phyloP scores from a whole-genome alignment of 768 basidiomycete genomes.

The Trametes meyenii region DNA sequence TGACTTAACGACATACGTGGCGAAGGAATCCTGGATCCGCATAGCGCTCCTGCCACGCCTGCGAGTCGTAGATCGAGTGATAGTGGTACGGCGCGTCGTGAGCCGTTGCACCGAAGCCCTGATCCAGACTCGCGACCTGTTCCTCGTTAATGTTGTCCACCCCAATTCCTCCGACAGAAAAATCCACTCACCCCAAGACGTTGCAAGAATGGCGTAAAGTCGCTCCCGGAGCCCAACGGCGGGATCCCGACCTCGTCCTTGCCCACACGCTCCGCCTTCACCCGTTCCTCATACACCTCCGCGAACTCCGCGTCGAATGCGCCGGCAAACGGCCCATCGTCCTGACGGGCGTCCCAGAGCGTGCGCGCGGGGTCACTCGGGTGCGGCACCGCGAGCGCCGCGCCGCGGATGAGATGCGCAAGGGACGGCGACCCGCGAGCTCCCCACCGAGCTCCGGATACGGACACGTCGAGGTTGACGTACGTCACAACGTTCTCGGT shows the following conservation, averaged over 20 bases:
- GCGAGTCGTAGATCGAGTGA: conserved; percentile 60
- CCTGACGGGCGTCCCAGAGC: conserved; percentile 77
- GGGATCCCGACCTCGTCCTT: conserved; percentile 41
- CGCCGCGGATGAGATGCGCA: conserved; percentile 67
- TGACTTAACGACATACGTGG: conserved; percentile 44
- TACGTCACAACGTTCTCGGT: conserved; percentile 81
- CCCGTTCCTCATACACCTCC: conserved; percentile 42
- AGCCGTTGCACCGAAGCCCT: conserved; percentile 39
- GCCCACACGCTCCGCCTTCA: conserved; percentile 15
- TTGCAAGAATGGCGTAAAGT: conserved; percentile 92
- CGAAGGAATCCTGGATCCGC: conserved; percentile 63
- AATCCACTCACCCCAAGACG: conserved; percentile 57
- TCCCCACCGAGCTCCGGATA: conserved; percentile 40
- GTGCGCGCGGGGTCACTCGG: conserved; percentile 63
- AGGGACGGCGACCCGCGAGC: conserved; percentile 77
- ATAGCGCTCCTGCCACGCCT: conserved; percentile 61
- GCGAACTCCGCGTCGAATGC: conserved; percentile 47
- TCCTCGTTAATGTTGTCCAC: background rate
- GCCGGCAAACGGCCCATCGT: conserved; percentile 53
- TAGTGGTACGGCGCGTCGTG: conserved; percentile 61
- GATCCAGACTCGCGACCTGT: conserved; percentile 41
- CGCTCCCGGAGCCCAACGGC: conserved; percentile 83
- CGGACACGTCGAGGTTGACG: conserved; percentile 61
- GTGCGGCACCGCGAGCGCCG: conserved; percentile 74
- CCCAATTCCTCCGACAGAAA: conserved; percentile 23